Conservation (phyloP, 2,329 filamentous ascomycete species). For the Apiospora rasikravindrae region DNA sequence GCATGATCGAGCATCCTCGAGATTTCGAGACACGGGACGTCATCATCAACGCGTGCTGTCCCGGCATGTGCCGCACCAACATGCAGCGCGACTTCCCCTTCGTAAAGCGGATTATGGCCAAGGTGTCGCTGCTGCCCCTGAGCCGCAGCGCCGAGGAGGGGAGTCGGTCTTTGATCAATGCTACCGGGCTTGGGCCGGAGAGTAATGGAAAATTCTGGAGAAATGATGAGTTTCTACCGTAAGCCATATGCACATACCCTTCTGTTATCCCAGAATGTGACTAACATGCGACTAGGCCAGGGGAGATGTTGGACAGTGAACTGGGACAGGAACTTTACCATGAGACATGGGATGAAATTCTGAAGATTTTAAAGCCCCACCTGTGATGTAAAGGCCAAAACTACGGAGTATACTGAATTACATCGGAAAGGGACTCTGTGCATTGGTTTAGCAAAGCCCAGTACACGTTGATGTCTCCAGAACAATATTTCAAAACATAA, state of each 20-base stretch:
- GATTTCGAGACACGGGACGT: neutral
- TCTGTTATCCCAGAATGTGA: neutral
- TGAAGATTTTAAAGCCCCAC: neutral
- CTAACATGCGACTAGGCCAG: neutral
- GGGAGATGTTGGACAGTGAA: neutral
- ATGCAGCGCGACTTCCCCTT: neutral
- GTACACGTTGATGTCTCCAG: no score
- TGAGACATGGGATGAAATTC: neutral
- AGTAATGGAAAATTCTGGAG: neutral
- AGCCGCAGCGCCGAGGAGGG: neutral
- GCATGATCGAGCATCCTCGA: neutral
- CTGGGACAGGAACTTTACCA: neutral
- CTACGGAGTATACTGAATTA: no score
- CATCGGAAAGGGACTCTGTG: no score
- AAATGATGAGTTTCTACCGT: neutral
- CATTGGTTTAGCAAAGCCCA: no score
- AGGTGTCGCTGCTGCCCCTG: neutral
- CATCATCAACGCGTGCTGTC: neutral
- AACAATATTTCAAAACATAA: neutral
- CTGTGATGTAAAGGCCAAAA: neutral
- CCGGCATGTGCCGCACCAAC: neutral
- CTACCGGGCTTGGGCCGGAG: neutral
- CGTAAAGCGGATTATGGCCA: neutral
- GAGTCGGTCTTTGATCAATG: neutral
- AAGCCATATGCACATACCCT: neutral